Evolutionary conservation across 2,329 filamentous ascomycete species (phyloP).

Genomic region (Sphaerostilbella broomeana): DNA sequence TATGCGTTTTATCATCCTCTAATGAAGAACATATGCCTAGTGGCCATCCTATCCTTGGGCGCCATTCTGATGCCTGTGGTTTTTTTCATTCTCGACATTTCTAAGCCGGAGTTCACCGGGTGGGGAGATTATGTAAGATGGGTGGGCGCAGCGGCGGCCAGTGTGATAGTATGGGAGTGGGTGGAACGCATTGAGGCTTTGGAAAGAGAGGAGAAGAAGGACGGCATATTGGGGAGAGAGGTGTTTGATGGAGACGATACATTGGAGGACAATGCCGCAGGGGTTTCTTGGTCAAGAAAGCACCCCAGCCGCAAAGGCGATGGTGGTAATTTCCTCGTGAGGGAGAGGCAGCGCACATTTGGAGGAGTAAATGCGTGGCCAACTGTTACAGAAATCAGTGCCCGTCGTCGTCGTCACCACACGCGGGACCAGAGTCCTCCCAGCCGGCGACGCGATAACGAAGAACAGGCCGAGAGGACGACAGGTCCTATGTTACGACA

Average conservation of each 20-base stretch:
- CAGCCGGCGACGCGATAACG: conserved; percentile 13
- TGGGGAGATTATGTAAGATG: conserved; percentile 96
- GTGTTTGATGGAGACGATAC: conserved; percentile 94
- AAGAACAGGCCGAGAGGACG: conserved; percentile 22
- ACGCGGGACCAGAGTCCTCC: conserved; percentile 13
- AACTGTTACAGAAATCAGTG: conserved; percentile 21
- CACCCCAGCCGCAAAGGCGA: conserved; percentile 30
- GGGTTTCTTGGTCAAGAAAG: conserved; percentile 41
- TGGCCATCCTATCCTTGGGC: conserved; percentile 70
- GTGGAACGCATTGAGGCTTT: conserved; percentile 89
- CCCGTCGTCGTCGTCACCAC: conserved; percentile 23
- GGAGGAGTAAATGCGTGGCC: conserved; percentile 23
- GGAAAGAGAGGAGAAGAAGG: conserved; percentile 88
- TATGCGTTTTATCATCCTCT: conserved; percentile 86
- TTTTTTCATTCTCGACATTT: conserved; percentile 89
- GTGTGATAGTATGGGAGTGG: conserved; percentile 98
- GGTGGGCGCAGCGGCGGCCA: conserved; percentile 91
- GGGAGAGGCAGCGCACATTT: conserved; percentile 15
- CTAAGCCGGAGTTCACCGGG: conserved; percentile 74
- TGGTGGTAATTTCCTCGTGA: conserved; percentile 10
- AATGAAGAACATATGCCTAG: conserved; percentile 82
- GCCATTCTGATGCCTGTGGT: conserved; percentile 85
- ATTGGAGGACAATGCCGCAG: conserved; percentile 57
- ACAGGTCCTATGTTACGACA: conserved; percentile 38
- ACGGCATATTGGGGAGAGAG: conserved; percentile 83